Base-by-base conservation (phyloP, 352 stramenopile genomes). In the Blastocystis sp. region DNA sequence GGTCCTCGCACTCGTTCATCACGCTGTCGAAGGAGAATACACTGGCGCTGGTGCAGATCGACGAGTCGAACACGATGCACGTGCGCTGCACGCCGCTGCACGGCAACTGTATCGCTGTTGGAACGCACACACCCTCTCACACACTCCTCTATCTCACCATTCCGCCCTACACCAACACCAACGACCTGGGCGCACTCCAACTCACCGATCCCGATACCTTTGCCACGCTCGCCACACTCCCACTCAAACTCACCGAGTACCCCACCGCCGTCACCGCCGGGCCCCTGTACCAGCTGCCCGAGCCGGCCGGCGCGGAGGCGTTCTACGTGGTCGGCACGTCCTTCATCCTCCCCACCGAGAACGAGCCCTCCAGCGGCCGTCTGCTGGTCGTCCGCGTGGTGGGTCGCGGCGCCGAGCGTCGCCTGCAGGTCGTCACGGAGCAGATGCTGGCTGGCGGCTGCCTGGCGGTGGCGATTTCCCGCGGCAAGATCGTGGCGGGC, bases 241-340 rank as follows among this genome's bases (percentile, higher is more conserved):
- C 53, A 4, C 34, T 84, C 23, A 66, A 67, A 84, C 21, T 45
- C 21, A 48, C 53, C 2, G 74, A 84, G 66, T 67, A 69, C 60
- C 53, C 74, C 19, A 38, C 66, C 17, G 23, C 21, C 38, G 74
- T 84, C 5, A 23, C 34, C 17, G 48, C 74, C 23, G 74, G 48
- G 14, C 28, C 74, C 3, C 14, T 84, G 7, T 84, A 56, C 45
- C 74, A 62, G 53, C 40, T 53, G 34, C 56, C 60, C 11, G 23
- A 62, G 5, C 38, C 74, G n/a, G n/a, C 74, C 21, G 11, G 9
- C 1, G 52, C 34, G 17, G 28, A 52, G n/a, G 2, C 41, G 14
- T 76, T 70, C 11, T 84, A 59, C 40, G 53, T 84, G 48, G 34
- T 84, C 34, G 74, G 74, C 2, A 84, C 74, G 40, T 53, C 74